These are phyloP conservation scores for Petunia hybrid DNA, from an alignment of 305 asterid species.

Conservation along the genomic window DNA sequence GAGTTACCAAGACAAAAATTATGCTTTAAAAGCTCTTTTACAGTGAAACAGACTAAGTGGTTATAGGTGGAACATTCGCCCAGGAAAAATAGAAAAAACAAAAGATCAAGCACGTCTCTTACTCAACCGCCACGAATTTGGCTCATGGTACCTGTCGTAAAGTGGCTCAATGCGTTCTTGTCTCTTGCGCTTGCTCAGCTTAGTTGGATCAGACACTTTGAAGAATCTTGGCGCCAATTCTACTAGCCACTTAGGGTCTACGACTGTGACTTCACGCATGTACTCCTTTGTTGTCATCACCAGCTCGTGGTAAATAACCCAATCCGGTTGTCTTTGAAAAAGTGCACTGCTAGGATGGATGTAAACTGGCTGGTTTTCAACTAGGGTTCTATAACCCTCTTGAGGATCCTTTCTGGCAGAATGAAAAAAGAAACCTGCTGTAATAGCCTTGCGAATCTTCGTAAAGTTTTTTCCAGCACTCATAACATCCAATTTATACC, in stretches of 20 bases:
- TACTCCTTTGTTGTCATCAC: conserved; percentile 74
- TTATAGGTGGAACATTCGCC: no score
- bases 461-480: conserved; percentile 30
- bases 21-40: no score
- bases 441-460: no score
- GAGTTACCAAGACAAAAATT: no score
- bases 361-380: no score
- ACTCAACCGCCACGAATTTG: conserved; percentile 92
- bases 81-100: no score
- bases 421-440: no score
- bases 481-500: conserved; percentile 77
- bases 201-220: conserved; percentile 83
- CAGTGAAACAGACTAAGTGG: no score
- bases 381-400: no score
- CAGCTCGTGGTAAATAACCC: conserved; percentile 84
- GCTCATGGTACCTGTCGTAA: conserved; percentile 84
- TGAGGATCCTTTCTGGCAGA: no score
- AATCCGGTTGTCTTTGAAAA: conserved; percentile 84
- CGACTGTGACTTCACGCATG: no score
- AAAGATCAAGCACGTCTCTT: conserved; percentile 63
- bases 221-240: conserved; percentile 78
- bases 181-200: conserved; percentile 61
- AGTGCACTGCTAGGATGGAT: conserved; percentile 53
- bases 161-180: conserved; percentile 65
- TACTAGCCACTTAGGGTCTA: no score